Base-by-base conservation (phyloP, 2,329 filamentous ascomycete genomes). In the Fonsecaea monophora region DNA sequence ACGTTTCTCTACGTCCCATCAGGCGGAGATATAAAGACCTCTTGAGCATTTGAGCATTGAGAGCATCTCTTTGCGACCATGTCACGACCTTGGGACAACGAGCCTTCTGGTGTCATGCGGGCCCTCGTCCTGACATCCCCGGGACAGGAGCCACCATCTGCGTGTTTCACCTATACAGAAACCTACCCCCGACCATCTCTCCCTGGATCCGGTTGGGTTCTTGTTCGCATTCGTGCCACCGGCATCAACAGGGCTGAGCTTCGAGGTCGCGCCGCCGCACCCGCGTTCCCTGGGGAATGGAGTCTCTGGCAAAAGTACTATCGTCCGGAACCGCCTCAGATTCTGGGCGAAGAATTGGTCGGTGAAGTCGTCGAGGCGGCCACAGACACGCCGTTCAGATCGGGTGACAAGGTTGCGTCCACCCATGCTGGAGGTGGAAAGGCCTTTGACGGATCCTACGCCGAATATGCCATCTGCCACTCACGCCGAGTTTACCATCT, bases 281-380 rank as follows among this genome's bases (percentile, higher is more conserved):
- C 45, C 6, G 18, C 40, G n/a, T 38, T 35, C 30, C 30, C 37
- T 9, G 45, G n/a, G 13, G 60, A 62, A 54, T 62, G 54, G n/a
- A 45, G 15, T 21, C 53, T 62, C 3, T 62, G 53, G 30, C 25
- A 53, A 25, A 40, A 54, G 35, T 45, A 55, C 35, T 62, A 53
- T 35, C 60, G 54, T 8, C n/a, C 30, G 34, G 60, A 54, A 9
- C 40, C 42, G 12, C 60, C 60, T 13, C 34, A 53, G 21, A 53
- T 62, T n/a, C 30, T 62, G 6, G 60, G 60, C 30, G 60, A 62
- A 54, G 60, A 62, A 18, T 62, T 62, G 30, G 60, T 62, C 15
- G 60, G 60, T 34, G 60, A 62, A 25, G 34, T 62, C 21, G 60
- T 21, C 13, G 60, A 62, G 34, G 60, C 60, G 8, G 60, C 45